Evolutionary conservation across 345 rosid species (phyloP), one percentile per base, ranked within the genome.

Genomic region (Arabidopsis arenosa): DNA sequence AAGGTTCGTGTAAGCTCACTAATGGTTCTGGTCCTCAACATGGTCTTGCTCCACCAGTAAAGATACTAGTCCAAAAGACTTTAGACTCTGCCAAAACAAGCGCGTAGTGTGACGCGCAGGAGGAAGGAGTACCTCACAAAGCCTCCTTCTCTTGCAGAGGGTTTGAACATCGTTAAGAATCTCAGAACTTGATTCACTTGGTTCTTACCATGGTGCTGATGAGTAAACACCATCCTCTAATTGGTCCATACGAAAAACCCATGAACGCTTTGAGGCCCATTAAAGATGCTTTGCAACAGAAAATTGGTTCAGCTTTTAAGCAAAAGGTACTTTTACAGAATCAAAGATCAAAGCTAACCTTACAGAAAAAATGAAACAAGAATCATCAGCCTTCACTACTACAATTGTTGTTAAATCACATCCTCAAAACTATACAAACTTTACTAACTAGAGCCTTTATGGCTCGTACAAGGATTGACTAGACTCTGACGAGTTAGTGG

Each of bases 401-500:
- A 70, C 72, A 70, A 36, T 18, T 45, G 75, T 68, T 69, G 80
- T 64, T 77, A 70, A 70, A 63, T 77, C 80, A 77, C 61, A 63
- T 76, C 21, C 21, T 18, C 21, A 23, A 30, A 36, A 65, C 76
- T 77, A 77, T 77, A 77, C 80, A 77, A 39, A 45, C 66, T 66
- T 63, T 13, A 55, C 36, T 41, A 53, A 45, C 51, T 10, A 60
- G 63, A 33, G 40, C 54, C 68, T 44, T 13, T 63, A 44, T 23
- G 66, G 36, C 67, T 77, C 81, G 15, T 37, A 71, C 72, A 55
- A 45, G 26, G 73, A 65, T 26, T 66, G 41, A 51, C 81, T 74
- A 44, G 85, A 81, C 77, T 80, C 82, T 10, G 80, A 55, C 32
- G 83, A 80, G 51, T 56, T 76, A 37, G 43, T 23, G 35, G 80